Evolutionary conservation across 768 basidiomycete genomes (phyloP), one percentile per base, ranked within the genome.

Genomic region (Boletus subparvulus): DNA sequence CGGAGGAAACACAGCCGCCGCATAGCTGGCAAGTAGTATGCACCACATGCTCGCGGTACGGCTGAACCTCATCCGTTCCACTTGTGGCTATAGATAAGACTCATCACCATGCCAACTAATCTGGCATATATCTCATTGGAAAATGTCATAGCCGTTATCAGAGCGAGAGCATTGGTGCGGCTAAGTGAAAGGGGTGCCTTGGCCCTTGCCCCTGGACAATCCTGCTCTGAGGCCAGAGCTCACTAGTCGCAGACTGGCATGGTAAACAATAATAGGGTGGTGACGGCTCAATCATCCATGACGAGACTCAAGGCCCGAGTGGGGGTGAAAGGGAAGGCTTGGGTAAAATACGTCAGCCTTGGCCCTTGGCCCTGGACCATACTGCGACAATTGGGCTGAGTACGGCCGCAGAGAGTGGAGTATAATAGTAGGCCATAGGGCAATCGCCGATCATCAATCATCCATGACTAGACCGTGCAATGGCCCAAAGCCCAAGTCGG

Each of bases 31-130:
- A 1, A 6, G 1, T 14, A 10, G 35, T 11, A 35, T 14, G 8
- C 21, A 26, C 17, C 17, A 13, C 39, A 56, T 36, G 43, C 44
- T 33, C 55, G 12, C 21, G 9, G 17, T 26, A 24, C 3, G 9
- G 35, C 16, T 0, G 30, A 14, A 33, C 33, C 33, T 36, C 19
- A 42, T 8, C 33, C 21, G 35, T 28, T 46, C 40, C 28, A 14
- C 40, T 32, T 16, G 47, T 11, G 17, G 40, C n/a, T 1, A 24
- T 4, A 44, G 47, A 55, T 24, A 40, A 46, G 39, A 24, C 24
- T 21, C 21, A 36, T 56, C 45, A n/a, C 62, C 30, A 54, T 59
- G 42, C 42, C 61, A 54, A 63, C 40, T 19, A 6, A 19, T 44
- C 37, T 32, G 39, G 19, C 49, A 36, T 1, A 13, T 19, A n/a